Percentiles rank a stretch among this genome's conserved stretches.
Evolutionary conservation across 768 basidiomycete genomes (phyloP).

Genomic region (Albatrellus ellisii): DNA sequence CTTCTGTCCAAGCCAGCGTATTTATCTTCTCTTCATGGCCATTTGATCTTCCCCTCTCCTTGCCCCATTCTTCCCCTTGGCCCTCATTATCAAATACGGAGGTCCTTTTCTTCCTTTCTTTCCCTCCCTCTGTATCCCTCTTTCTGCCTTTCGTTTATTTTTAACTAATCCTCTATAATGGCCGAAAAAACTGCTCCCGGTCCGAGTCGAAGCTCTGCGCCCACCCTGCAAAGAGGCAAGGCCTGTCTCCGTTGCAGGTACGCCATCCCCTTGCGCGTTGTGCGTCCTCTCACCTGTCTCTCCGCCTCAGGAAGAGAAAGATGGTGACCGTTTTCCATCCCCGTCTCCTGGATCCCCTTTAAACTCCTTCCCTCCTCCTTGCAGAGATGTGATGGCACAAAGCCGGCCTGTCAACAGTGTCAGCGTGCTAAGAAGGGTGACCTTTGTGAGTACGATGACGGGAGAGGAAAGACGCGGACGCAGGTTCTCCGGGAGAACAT

Average conservation of each 20-base stretch:
- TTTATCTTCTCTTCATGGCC: conserved; percentile 1
- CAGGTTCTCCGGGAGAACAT: conserved; percentile 72
- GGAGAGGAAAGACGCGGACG: conserved; percentile 72
- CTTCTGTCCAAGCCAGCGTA: conserved; percentile 1
- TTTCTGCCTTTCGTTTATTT: conserved; percentile 10
- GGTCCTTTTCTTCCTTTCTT: neutral
- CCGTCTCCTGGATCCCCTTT: neutral
- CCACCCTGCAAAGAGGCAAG: conserved; percentile 14
- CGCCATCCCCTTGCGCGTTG: neutral
- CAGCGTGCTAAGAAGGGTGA: conserved; percentile 65
- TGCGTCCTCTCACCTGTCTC: neutral
- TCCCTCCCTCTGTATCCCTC: neutral
- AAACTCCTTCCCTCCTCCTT: neutral
- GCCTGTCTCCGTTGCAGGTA: conserved; percentile 16
- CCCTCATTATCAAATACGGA: too few species aligned
- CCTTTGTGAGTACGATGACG: conserved; percentile 71
- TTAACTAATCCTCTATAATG: conserved; percentile 13
- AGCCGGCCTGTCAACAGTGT: conserved; percentile 73
- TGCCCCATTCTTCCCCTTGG: neutral
- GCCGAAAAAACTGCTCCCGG: conserved; percentile 10
- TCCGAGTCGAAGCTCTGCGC: conserved; percentile 8
- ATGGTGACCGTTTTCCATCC: conserved; percentile 8
- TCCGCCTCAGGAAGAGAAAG: conserved; percentile 12
- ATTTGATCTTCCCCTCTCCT: conserved; percentile 1
- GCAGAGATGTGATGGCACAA: conserved; percentile 66